These are phyloP conservation scores for Balakata baccata DNA, from an alignment of 345 rosid genomes.

Conservation along the genomic window DNA sequence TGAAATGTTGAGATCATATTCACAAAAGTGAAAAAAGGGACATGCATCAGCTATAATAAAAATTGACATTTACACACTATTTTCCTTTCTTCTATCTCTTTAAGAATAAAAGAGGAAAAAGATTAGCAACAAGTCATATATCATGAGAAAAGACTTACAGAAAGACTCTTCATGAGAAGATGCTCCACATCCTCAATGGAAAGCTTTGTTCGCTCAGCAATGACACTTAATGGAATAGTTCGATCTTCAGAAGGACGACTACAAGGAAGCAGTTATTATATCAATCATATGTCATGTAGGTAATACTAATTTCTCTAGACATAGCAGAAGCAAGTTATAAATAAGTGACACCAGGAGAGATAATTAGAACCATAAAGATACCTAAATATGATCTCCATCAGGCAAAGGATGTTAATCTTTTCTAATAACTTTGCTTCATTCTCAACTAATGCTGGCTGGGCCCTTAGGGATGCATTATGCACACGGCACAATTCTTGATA, in stretches of 20 bases:
- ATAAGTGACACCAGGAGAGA: neutral
- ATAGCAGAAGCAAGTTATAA: neutral
- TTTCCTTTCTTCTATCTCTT: neutral
- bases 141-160: slow-evolving; percentile 54
- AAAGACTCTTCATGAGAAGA: slow-evolving; percentile 95
- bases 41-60: too few relatives aligned
- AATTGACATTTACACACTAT: too few relatives aligned
- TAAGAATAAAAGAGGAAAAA: neutral
- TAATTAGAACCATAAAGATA: slow-evolving; percentile 17
- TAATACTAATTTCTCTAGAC: neutral
- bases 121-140: neutral
- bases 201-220: slow-evolving; percentile 90
- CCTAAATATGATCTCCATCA: slow-evolving; percentile 99
- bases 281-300: slow-evolving; percentile 13
- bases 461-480: slow-evolving; percentile 69
- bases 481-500: slow-evolving; percentile 86
- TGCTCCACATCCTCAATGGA: slow-evolving; percentile 86
- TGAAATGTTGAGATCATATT: too few relatives aligned
- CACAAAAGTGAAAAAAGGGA: too few relatives aligned
- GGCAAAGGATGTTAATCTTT: slow-evolving; percentile 93
- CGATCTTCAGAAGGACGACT: slow-evolving; percentile 99
- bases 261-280: slow-evolving; percentile 22
- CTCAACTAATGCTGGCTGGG: slow-evolving; percentile 95
- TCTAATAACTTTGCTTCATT: slow-evolving; percentile 86
- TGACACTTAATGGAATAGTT: slow-evolving; percentile 75